A percentile compares a stretch with the other conserved stretches of the same genome.
Conservation (phyloP, 345 rosid species). For the Triadica sebifera region DNA sequence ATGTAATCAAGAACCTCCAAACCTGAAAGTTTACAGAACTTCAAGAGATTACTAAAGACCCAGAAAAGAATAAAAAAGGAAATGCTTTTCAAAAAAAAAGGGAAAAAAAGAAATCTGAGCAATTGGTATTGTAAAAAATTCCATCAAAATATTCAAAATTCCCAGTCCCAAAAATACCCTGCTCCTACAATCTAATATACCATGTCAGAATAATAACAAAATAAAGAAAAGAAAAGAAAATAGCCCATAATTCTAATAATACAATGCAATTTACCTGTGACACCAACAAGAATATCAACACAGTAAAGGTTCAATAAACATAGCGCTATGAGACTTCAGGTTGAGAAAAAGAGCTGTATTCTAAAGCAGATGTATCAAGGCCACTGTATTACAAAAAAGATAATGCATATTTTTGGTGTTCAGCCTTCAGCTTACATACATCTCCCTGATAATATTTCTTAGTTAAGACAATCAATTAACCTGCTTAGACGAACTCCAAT, state of each 20-base stretch:
- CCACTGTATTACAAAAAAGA: background rate
- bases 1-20: conserved; percentile 84
- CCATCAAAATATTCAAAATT: background rate
- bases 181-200: background rate
- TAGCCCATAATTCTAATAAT: background rate
- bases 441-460: background rate
- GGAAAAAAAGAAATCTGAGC: background rate
- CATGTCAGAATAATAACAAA: background rate
- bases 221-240: background rate
- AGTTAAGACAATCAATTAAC: background rate
- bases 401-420: background rate
- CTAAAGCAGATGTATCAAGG: background rate
- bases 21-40: conserved; percentile 43
- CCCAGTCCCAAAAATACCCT: background rate
- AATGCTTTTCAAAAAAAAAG: background rate
- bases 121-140: background rate
- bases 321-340: background rate
- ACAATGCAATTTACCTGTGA: background rate
- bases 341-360: background rate
- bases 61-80: background rate
- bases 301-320: background rate
- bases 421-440: background rate
- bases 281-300: background rate
- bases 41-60: conserved; percentile 1
- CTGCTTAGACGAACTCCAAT: background rate